Evolutionary conservation across 352 stramenopile species (phyloP), one percentile per base, ranked within the genome.

Genomic region (Globisporangium ultimum): DNA sequence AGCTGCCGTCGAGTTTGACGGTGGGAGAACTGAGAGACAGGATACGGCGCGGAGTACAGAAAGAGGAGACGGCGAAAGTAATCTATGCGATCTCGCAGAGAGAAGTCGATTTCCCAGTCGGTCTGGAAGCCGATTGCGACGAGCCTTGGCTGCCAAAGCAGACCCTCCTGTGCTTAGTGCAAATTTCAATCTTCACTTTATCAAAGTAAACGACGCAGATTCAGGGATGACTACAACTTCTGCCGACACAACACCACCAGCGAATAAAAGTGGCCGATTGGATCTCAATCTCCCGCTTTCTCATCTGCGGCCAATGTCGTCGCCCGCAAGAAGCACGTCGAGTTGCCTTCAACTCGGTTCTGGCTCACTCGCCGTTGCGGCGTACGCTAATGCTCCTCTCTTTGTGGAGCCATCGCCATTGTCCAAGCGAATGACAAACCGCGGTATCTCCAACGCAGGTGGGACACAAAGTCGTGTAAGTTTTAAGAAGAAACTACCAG

Each of bases 341-440:
- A 24, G 13, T 0, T 42, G 43, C 0, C 21, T 62, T 5, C 54
- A 61, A 17, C 40, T 67, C 18, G 36, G 10, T 14, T 53, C 55
- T 2, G 46, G 46, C 17, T 40, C 60, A n/a, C 54, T 76, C 18
- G 48, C 67, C 24, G 34, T 67, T 11, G 60, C 67, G 10, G 66
- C 74, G 12, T 88, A 85, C 46, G 63, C 64, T 15, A 58, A 55
- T 14, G 48, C 62, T 13, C 61, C 67, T 3, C 57, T 73, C 5
- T 84, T 87, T 52, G 70, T 86, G 2, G 74, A 81, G 40, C 74
- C 76, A 18, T 84, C 76, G 5, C 70, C 76, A 11, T 52, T 85
- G 12, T 53, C 58, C 3, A 80, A 81, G 49, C 67, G 78, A 3
- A 67, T 82, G 58, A 32, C 59, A 18, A 60, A 50, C 15, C 66